phyloP scores from a whole-genome alignment of 2,329 filamentous ascomycete genomes.

The Ceratocystiopsis sp. region DNA sequence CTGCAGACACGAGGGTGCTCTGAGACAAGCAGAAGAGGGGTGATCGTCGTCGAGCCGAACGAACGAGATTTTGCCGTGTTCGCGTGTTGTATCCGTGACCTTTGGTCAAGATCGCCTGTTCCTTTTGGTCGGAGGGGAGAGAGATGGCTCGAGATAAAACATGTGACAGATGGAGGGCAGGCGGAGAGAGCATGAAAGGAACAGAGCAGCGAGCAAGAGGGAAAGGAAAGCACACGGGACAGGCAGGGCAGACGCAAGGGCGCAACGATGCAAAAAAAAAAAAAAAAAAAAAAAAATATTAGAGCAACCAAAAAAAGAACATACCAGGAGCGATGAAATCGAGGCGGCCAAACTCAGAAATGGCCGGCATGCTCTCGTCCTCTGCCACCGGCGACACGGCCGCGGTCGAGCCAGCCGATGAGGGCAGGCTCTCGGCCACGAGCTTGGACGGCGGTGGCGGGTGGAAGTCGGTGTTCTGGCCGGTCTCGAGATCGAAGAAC shows the following conservation, averaged over 20 bases:
- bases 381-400: slow-evolving; percentile 13
- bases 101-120: too few species aligned
- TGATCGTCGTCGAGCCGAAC: too few species aligned
- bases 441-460: slow-evolving; percentile 31
- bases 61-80: too few species aligned
- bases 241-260: not conserved
- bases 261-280: not conserved
- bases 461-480: slow-evolving; percentile 41
- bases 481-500: slow-evolving; percentile 63
- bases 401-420: not conserved
- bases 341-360: slow-evolving; percentile 28
- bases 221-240: not conserved
- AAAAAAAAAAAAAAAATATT: not conserved
- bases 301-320: not conserved
- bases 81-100: too few species aligned
- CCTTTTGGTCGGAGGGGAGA: too few species aligned
- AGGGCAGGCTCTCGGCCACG: slow-evolving; percentile 15
- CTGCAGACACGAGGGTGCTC: too few species aligned
- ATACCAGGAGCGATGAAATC: slow-evolving; percentile 24
- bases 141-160: not conserved
- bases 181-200: not conserved
- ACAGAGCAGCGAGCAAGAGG: not conserved
- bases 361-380: slow-evolving; percentile 21
- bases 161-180: slow-evolving; percentile 16
- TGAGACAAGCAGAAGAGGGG: too few species aligned